Evolutionary conservation across 2,329 filamentous ascomycete genomes (phyloP), one percentile per base, ranked within the genome.

Genomic region (Myrmaecium sp.): DNA sequence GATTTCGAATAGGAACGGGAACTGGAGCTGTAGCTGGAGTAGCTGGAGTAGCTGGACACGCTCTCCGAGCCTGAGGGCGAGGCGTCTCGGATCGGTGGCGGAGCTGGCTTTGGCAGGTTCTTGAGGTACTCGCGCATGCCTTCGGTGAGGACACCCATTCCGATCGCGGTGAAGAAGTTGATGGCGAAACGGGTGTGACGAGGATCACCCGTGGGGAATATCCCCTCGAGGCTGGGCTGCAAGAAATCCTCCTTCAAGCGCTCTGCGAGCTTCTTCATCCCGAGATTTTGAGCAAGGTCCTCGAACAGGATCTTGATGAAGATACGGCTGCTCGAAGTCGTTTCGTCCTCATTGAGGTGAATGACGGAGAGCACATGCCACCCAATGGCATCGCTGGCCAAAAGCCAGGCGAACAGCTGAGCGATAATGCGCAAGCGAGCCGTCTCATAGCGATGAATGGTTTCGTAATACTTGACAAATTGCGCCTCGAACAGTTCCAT

Each of bases 151-250:
- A 70, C 72, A 47, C 89, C 89, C 79, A 98, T 91, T 31, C 84
- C 83, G 42, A 98, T 92, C 43, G 83, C 89, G 6, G 89, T 98
- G 52, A 98, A 95, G 64, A 94, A 98, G 56, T 98, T 98, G 72
- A 98, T 93, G 26, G 84, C 81, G 62, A 98, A 98, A 28, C 86
- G 74, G 20, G 84, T 83, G 53, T 94, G 89, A 46, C 80, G 74
- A 14, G 83, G 71, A 43, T 83, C 81, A 49, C 95, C 84, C 33
- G 63, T 75, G 0, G 89, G 89, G 62, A 98, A 95, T 22, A 98
- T 59, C 16, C 86, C 86, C 20, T 75, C 70, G 32, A 94, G 70
- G 47, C 69, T 78, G 26, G 82, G 71, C 33, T 75, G 73, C 20
- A 95, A 61, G 26, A 71, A 66, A 22, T 89, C 78, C 39, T 92